Conservation (phyloP, 139 green algal genomes). For the Tetradesmus obliquus region DNA sequence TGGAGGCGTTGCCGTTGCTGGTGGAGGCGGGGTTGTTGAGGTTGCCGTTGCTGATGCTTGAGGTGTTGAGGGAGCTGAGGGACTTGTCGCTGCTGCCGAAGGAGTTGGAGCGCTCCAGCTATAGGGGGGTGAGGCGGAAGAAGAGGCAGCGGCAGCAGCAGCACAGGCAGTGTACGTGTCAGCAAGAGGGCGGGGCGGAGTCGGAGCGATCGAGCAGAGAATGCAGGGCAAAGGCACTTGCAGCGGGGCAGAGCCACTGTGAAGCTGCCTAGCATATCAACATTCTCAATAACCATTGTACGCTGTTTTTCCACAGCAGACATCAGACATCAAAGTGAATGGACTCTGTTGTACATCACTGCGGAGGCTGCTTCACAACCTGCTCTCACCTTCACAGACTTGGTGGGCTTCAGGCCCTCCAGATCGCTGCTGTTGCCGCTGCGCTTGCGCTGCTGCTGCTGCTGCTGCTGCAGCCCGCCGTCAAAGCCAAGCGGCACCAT, state of each 20-base stretch:
- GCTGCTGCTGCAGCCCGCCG: neutral
- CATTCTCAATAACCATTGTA: no score
- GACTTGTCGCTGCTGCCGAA: neutral
- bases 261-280: no score
- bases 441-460: constrained; percentile 29
- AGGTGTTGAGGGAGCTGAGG: neutral
- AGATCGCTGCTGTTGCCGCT: constrained; percentile 17
- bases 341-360: no score
- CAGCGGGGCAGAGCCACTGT: no score
- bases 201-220: no score
- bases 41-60: neutral
- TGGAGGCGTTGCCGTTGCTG: neutral
- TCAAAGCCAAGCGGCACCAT: neutral
- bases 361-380: no score
- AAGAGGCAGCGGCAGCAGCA: neutral
- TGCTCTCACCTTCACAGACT: constrained; percentile 12
- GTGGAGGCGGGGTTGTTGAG: neutral
- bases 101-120: constrained; percentile 22
- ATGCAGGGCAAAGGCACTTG: no score
- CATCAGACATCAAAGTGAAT: no score
- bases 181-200: neutral
- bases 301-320: no score
- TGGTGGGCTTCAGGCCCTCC: neutral
- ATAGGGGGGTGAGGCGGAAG: neutral
- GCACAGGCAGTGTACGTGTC: neutral